phyloP scores from a whole-genome alignment of 2,329 filamentous ascomycete genomes.

The Claviceps humidiphila region DNA sequence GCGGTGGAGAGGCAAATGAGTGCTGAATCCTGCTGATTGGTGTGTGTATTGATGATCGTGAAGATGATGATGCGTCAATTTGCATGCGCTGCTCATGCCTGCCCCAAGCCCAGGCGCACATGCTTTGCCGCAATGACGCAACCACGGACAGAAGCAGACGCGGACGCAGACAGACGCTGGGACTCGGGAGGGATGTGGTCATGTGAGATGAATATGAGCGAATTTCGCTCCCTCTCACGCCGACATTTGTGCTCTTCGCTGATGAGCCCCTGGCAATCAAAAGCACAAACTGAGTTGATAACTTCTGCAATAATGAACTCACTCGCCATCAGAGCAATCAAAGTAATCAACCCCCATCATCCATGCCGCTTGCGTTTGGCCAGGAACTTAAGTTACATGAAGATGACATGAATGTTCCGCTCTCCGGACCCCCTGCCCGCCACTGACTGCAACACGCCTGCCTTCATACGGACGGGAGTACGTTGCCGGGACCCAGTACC shows the following conservation, averaged over 20 bases:
- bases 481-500: not conserved
- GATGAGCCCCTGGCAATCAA: not conserved
- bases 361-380: not conserved
- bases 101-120: not conserved
- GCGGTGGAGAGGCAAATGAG: not conserved
- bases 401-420: not conserved
- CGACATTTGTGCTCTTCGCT: not conserved
- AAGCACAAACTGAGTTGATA: too few relatives aligned
- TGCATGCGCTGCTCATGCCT: not conserved
- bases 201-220: not conserved
- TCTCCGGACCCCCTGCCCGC: not conserved
- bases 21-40: not conserved
- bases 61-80: not conserved
- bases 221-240: not conserved
- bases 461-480: not conserved
- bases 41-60: not conserved
- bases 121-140: not conserved
- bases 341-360: not conserved
- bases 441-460: not conserved
- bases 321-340: too few relatives aligned
- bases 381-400: not conserved
- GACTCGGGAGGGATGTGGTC: too few relatives aligned
- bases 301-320: too few relatives aligned
- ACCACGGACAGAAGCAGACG: not conserved
- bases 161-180: not conserved